Percentiles rank a stretch among this genome's conserved stretches.
Evolutionary conservation across 495 filamentous ascomycete species (phyloP).

Genomic region (Penicillium cataractarum): DNA sequence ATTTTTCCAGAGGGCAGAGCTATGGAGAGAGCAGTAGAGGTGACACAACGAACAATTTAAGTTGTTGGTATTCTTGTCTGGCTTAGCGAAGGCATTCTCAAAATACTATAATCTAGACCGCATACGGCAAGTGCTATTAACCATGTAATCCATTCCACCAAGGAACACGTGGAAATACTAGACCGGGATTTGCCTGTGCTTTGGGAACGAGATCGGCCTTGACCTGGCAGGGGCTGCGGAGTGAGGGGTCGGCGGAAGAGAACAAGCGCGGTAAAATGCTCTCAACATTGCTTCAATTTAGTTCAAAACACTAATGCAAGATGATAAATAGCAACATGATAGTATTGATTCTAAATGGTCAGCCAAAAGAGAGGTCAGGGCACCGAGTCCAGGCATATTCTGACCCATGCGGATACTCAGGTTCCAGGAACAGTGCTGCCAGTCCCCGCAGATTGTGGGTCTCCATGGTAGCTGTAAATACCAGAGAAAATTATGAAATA

Average conservation of each 20-base stretch:
- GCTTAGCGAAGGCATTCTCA: not conserved
- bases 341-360: not conserved
- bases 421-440: not conserved
- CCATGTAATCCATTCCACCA: not conserved
- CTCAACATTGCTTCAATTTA: not conserved
- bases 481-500: not conserved
- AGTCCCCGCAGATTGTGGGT: not conserved
- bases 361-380: not conserved
- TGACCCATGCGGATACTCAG: not conserved
- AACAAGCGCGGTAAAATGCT: not conserved
- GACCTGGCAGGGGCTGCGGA: slow-evolving; percentile 2
- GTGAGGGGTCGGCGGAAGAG: not conserved
- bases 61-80: not conserved
- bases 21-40: not conserved
- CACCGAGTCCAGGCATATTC: not conserved
- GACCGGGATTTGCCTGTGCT: slow-evolving; percentile 4
- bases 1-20: not conserved
- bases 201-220: slow-evolving; percentile 4
- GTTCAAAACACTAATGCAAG: slow-evolving; percentile 2
- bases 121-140: slow-evolving; percentile 2
- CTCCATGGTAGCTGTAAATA: not conserved
- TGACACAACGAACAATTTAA: not conserved
- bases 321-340: not conserved
- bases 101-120: not conserved
- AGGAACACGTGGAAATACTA: not conserved